Conservation (phyloP, 345 rosid genomes). For the Eucalyptus polybractea region DNA sequence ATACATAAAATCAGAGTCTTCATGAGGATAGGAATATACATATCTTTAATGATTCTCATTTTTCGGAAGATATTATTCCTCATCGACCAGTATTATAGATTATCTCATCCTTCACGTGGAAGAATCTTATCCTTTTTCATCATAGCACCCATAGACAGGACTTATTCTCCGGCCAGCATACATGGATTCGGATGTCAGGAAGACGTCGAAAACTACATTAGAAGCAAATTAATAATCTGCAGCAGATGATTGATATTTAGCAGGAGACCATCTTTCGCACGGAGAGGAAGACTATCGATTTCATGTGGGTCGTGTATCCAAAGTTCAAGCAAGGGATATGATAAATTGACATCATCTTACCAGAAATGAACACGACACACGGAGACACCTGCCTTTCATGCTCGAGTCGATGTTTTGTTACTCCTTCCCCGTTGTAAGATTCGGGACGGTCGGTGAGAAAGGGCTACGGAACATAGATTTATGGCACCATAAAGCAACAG, state of each 20-base stretch:
- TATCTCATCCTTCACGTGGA: neutral
- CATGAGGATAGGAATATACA: neutral
- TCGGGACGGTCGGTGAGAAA: neutral
- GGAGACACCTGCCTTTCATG: neutral
- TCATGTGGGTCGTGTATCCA: neutral
- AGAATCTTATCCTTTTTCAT: neutral
- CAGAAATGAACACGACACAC: neutral
- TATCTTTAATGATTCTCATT: neutral
- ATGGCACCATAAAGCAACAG: neutral
- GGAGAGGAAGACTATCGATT: neutral
- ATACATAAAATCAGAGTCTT: neutral
- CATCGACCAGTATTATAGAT: neutral
- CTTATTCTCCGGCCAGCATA: neutral
- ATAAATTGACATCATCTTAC: neutral
- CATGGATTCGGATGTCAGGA: neutral
- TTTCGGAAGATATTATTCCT: neutral
- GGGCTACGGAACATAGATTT: neutral
- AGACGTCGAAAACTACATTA: neutral
- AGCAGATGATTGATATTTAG: neutral
- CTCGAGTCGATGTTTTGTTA: neutral
- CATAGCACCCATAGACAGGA: neutral
- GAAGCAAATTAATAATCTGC: neutral
- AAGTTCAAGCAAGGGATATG: neutral
- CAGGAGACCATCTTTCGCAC: neutral
- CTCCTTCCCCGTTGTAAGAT: neutral